Conservation (phyloP, 129 eudicot genomes). For the Artemisia annua region DNA sequence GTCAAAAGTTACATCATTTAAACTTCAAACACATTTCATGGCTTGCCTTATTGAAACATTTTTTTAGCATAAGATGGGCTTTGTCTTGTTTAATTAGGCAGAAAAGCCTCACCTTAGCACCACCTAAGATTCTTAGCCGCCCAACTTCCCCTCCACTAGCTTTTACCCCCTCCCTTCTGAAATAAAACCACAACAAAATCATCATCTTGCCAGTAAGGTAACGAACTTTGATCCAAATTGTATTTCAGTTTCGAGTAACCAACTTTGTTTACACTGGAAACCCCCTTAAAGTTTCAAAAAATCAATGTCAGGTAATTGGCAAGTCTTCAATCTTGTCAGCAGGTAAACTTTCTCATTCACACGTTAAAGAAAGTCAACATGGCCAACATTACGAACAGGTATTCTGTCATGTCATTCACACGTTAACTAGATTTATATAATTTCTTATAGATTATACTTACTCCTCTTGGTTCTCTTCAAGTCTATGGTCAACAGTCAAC, state of each 20-base stretch:
- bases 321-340: too few relatives aligned
- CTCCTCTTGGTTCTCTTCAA: conserved; percentile 79
- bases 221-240: too few relatives aligned
- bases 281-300: too few relatives aligned
- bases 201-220: not conserved
- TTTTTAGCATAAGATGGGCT: not conserved
- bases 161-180: conserved; percentile 82
- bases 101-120: not conserved
- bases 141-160: conserved; percentile 99
- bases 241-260: too few relatives aligned
- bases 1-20: conserved; percentile 14
- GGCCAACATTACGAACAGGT: too few relatives aligned
- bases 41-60: not conserved
- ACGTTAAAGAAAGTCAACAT: too few relatives aligned
- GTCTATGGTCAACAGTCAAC: conserved; percentile 90
- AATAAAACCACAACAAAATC: conserved; percentile 15
- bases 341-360: too few relatives aligned
- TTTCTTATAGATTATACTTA: conserved; percentile 28
- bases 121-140: conserved; percentile 78
- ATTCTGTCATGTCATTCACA: too few relatives aligned
- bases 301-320: too few relatives aligned
- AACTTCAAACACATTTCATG: not conserved
- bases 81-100: not conserved
- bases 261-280: too few relatives aligned
- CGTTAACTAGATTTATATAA: not conserved